A percentile compares a stretch with the other conserved stretches of the same genome.
Evolutionary conservation across 192 early-diverging fungal species (phyloP).

Genomic region (Powellomyces hirtus): DNA sequence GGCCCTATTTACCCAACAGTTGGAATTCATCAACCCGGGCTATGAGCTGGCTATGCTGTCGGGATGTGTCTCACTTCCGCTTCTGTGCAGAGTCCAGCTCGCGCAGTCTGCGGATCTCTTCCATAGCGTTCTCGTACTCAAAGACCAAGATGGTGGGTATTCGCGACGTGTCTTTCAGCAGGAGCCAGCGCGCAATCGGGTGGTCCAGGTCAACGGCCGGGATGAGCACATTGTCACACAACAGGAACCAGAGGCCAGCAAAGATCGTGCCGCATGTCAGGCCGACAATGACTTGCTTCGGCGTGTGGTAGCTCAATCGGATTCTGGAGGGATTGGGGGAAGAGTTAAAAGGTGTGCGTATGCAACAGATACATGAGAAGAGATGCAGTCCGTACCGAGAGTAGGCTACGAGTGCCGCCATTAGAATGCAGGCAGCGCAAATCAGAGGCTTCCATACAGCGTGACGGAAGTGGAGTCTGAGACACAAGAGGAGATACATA

Average conservation of each 20-base stretch:
- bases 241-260: conserved; percentile 61
- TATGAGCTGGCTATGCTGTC: too few relatives aligned
- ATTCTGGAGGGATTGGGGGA: conserved; percentile 51
- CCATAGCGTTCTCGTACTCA: conserved; percentile 16
- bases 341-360: not conserved
- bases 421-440: conserved; percentile 9
- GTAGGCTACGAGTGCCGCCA: conserved; percentile 45
- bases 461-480: conserved; percentile 19
- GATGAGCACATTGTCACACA: conserved; percentile 5
- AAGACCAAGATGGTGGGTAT: conserved; percentile 19
- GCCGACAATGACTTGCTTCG: conserved; percentile 70
- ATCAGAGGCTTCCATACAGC: conserved; percentile 41
- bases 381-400: conserved; percentile 30
- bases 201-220: conserved; percentile 29
- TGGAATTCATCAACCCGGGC: too few relatives aligned
- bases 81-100: not conserved
- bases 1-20: too few relatives aligned
- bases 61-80: not conserved
- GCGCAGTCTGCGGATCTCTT: not conserved
- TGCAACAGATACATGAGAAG: not conserved
- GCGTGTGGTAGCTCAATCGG: conserved; percentile 72
- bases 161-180: conserved; percentile 25
- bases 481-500: not conserved
- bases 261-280: conserved; percentile 52
- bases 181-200: conserved; percentile 19